A percentile compares a stretch with the other conserved stretches of the same genome.
phyloP scores from a whole-genome alignment of 352 stramenopile genomes.

The Pythium coloratum region DNA sequence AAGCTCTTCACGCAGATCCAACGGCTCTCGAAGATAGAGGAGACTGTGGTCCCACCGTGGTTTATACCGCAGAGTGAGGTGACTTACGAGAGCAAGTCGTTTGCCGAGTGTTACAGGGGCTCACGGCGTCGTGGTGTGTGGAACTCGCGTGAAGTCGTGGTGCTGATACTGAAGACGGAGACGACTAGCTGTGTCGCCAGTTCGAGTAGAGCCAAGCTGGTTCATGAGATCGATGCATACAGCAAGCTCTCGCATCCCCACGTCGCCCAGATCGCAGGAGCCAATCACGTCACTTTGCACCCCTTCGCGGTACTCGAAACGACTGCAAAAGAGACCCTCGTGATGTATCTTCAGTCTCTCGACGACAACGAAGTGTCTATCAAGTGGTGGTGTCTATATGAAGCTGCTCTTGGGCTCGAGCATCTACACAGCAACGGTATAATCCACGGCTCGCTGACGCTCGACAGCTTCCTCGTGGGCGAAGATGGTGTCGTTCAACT shows the following conservation, averaged over 20 bases:
- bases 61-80: not conserved
- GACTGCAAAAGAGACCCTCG: constrained; percentile 23
- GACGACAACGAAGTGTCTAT: not conserved
- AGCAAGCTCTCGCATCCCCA: constrained; percentile 26
- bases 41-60: not conserved
- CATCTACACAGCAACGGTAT: constrained; percentile 50
- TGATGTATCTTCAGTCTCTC: not conserved
- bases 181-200: too few relatives aligned
- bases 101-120: not conserved
- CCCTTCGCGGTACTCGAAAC: constrained; percentile 33
- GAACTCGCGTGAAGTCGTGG: constrained; percentile 30
- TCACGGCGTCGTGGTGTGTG: not conserved
- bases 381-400: constrained; percentile 28
- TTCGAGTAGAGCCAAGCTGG: constrained; percentile 4
- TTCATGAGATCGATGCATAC: constrained; percentile 31
- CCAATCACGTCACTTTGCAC: constrained; percentile 28
- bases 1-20: not conserved
- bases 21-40: not conserved
- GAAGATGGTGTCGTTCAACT: constrained; percentile 31
- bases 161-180: constrained; percentile 26
- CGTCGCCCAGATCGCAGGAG: constrained; percentile 32
- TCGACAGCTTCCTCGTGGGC: constrained; percentile 30
- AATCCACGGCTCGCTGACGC: constrained; percentile 83
- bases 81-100: not conserved
- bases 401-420: constrained; percentile 39